phyloP scores from a whole-genome alignment of 2,329 filamentous ascomycete genomes.

The Epichloe elymi region DNA sequence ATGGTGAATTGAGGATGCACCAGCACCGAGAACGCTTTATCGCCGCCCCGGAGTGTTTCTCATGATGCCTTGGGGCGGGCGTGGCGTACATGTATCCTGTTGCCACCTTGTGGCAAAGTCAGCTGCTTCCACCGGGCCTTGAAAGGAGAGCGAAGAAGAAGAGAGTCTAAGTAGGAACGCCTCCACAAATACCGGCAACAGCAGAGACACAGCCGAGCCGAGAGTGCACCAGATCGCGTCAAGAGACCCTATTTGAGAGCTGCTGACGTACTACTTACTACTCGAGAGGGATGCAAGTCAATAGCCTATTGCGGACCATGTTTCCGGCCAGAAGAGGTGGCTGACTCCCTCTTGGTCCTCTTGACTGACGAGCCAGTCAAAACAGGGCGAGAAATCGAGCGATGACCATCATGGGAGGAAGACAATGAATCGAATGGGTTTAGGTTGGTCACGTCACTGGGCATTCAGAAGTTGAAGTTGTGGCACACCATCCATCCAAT shows the following conservation, averaged over 20 bases:
- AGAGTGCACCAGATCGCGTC: too few relatives aligned
- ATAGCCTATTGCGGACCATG: neutral
- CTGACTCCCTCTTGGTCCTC: neutral
- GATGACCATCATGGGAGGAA: neutral
- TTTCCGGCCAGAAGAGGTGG: neutral
- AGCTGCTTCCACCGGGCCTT: slow-evolving; percentile 16
- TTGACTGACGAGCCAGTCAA: neutral
- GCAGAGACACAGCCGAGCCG: too few relatives aligned
- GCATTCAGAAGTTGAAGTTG: neutral
- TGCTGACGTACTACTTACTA: too few relatives aligned
- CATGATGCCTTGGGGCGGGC: slow-evolving; percentile 1
- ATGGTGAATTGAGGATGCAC: neutral
- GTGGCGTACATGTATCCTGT: slow-evolving; percentile 6
- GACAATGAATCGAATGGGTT: neutral
- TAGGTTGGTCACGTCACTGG: neutral
- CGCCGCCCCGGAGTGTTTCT: neutral
- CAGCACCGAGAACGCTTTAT: neutral
- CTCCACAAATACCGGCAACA: too few relatives aligned
- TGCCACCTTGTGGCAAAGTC: slow-evolving; percentile 13
- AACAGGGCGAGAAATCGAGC: neutral
- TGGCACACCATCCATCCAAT: neutral
- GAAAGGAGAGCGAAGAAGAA: too few relatives aligned
- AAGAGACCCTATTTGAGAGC: too few relatives aligned
- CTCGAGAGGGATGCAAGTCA: too few relatives aligned
- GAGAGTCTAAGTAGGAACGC: too few relatives aligned